Base-by-base conservation (phyloP, 345 rosid species). In the Salix exigua region DNA sequence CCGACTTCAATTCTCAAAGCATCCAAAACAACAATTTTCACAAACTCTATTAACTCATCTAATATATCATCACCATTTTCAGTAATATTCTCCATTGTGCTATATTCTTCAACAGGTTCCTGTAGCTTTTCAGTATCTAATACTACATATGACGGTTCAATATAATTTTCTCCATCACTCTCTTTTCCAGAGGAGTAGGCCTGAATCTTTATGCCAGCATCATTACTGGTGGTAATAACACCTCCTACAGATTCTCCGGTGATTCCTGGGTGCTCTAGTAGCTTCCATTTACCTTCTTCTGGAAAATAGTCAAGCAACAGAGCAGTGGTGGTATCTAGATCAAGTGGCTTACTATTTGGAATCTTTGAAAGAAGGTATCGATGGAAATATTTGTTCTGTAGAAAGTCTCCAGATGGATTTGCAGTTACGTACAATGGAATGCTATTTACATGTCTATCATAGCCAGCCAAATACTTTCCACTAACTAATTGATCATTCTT, bases 241-340 rank as follows among this genome's bases (percentile, higher is more conserved):
- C 78, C 86, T 55, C 37, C 81, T 53, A 44, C 62, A 80, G 83
- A 66, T 71, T 86, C 85, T 71, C 72, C 82, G 72, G 60, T 51
- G 76, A 68, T 80, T 78, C 83, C 88, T 18, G 91, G 87, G 73
- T 85, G 91, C 83, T 93, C 96, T 84, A 89, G 76, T 66, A 95
- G 93, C 83, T 87, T 93, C 97, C 97, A 93, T 75, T 91, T 88
- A 75, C 93, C 96, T 76, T 90, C 99, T 84, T 95, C 99, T 37
- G 97, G 96, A 79, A 88, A 80, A 77, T 93, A 95, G 89, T 95
- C 94, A 55, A 95, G 90, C 74, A 91, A 87, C 66, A 93, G 79
- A 70, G 96, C 91, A 55, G 93, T 82, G 42, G 96, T 91, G 62
- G 91, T 80, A 83, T 88, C 94, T 79, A 89, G 46, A 87, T 93